Evolutionary conservation across 106 monocot species (phyloP).

Genomic region (Acorus gramineus): DNA sequence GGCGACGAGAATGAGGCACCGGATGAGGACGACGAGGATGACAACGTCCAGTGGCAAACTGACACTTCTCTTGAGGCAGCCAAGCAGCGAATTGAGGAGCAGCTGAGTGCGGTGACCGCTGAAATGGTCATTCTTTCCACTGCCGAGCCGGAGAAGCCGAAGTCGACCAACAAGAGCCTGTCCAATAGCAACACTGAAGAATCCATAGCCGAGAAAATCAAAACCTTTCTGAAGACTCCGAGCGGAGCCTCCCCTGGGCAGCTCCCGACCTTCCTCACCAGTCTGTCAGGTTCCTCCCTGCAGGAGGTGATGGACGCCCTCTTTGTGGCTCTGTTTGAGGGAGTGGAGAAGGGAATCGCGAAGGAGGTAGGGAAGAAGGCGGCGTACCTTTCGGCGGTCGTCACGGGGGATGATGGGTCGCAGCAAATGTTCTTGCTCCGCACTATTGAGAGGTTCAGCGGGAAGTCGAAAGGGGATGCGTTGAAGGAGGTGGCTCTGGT

Average conservation of each 20-base stretch:
- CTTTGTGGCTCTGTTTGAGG: slow-evolving; percentile 61
- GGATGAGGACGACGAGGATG: slow-evolving; percentile 26
- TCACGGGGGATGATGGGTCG: slow-evolving; percentile 27
- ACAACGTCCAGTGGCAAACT: slow-evolving; percentile 66
- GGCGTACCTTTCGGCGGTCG: slow-evolving; percentile 27
- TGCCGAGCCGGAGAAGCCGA: slow-evolving; percentile 16
- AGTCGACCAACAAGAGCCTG: background rate
- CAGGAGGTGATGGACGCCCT: slow-evolving; percentile 48
- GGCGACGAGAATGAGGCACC: slow-evolving; percentile 18
- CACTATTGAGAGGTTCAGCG: slow-evolving; percentile 47
- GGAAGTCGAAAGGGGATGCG: slow-evolving; percentile 37
- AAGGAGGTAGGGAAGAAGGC: slow-evolving; percentile 65
- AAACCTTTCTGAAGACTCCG: slow-evolving; percentile 21
- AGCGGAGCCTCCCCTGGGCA: slow-evolving; percentile 27
- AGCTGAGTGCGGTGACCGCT: slow-evolving; percentile 57
- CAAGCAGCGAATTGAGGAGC: slow-evolving; percentile 51
- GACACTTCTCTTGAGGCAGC: slow-evolving; percentile 69
- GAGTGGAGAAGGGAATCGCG: slow-evolving; percentile 60
- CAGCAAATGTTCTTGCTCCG: slow-evolving; percentile 48
- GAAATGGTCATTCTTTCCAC: slow-evolving; percentile 83
- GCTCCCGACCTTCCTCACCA: slow-evolving; percentile 14
- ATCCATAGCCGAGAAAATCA: slow-evolving; percentile 36
- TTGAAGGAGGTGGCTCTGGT: slow-evolving; percentile 56
- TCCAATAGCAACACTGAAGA: slow-evolving; percentile 1
- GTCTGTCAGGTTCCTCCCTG: slow-evolving; percentile 6